A percentile compares a stretch with the other conserved stretches of the same genome.
These are phyloP conservation scores for Hyaloperonospora arabidopsidis DNA, from an alignment of 352 stramenopile species.

Conservation along the genomic window DNA sequence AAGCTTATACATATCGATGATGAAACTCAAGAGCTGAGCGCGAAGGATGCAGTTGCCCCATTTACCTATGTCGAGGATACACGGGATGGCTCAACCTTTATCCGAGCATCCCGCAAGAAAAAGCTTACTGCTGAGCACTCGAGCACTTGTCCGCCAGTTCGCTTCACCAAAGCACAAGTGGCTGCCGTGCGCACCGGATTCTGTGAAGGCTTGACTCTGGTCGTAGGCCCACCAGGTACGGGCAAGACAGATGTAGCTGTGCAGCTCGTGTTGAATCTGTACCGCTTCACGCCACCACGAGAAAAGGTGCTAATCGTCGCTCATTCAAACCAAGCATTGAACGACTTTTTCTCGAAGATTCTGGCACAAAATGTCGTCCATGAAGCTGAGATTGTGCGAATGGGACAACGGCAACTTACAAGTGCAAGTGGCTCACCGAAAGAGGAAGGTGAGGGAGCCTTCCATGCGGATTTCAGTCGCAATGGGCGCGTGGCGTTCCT, in stretches of 20 bases:
- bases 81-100: constrained; percentile 18
- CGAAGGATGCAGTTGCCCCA: constrained; percentile 32
- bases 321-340: constrained; percentile 92
- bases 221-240: constrained; percentile 90
- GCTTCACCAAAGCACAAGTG: constrained; percentile 90
- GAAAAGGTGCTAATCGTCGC: constrained; percentile 93
- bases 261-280: constrained; percentile 91
- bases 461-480: constrained; percentile 89
- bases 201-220: constrained; percentile 89
- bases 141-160: constrained; percentile 24
- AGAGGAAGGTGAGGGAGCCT: constrained; percentile 70
- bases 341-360: constrained; percentile 94
- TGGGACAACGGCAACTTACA: constrained; percentile 47
- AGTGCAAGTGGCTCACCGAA: constrained; percentile 3
- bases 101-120: constrained; percentile 32
- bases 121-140: constrained; percentile 3
- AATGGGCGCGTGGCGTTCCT: constrained; percentile 87
- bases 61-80: constrained; percentile 51
- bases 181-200: constrained; percentile 88
- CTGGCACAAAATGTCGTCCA: constrained; percentile 70
- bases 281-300: constrained; percentile 58
- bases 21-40: constrained; percentile 21
- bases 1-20: constrained; percentile 40
- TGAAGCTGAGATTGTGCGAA: constrained; percentile 84
- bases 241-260: constrained; percentile 94